Evolutionary conservation across 2,329 filamentous ascomycete species (phyloP), one percentile per base, ranked within the genome.

Genomic region (Diaporthe sp.): DNA sequence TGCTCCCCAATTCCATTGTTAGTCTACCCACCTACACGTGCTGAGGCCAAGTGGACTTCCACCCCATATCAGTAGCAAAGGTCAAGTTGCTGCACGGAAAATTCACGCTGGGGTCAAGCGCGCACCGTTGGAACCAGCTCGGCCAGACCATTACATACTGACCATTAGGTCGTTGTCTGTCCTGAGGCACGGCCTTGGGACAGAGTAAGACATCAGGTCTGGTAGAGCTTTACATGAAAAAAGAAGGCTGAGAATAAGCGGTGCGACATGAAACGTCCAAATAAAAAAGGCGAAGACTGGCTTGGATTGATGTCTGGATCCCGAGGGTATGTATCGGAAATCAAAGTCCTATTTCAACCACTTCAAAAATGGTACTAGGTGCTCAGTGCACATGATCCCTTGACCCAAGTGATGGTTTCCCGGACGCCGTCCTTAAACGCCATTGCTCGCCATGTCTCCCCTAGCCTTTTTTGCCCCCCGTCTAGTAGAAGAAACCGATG

Each of bases 401-500:
- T 51, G 58, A 44, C 68, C 44, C 44, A 63, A 63, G 51, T 72
- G 37, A 66, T 59, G 37, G 73, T 69, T 56, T 37, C 68, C 73
- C 56, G 42, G 42, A 72, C 73, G 68, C 73, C 72, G 50, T 71
- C 73, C 75, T 71, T 58, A 69, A 78, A 79, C 78, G 79, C 77
- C 78, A 66, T 75, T 75, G 71, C 79, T 74, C 65, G 73, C 75
- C 73, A 68, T 72, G 74, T 73, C 75, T 72, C 75, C 55, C 71
- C 35, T 55, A 65, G 35, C 30, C 53, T 66, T 66, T 66, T 55
- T 72, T 75, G 55, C 51, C 65, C 55, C 50, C 70, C 69, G 77
- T 81, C 83, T 97, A 98, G 92, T 98, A 98, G 92, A 98, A 98
- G 93, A 98, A 99, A 83, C 97, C 97, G 82, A 98, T 94, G 88